phyloP scores from a whole-genome alignment of 2,329 filamentous ascomycete genomes.

The Aspergillus luchuensis region DNA sequence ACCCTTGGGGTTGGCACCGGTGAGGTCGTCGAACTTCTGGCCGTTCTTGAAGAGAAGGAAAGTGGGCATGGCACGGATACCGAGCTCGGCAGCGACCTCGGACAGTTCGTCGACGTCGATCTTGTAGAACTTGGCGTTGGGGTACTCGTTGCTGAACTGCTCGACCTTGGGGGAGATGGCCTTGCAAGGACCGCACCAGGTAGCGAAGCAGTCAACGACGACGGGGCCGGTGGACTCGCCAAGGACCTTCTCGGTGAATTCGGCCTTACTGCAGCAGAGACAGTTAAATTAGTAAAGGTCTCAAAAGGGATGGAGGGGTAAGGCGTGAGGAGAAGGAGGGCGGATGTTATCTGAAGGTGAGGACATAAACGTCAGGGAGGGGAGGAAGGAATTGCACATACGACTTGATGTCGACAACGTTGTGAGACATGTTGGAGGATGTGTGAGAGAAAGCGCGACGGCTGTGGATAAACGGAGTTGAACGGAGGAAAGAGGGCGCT shows the following conservation, averaged over 20 bases:
- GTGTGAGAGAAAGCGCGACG: slow-evolving; percentile 34
- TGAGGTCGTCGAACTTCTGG: slow-evolving; percentile 69
- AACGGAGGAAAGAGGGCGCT: slow-evolving; percentile 14
- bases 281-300: background rate
- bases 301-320: too few relatives aligned
- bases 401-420: slow-evolving; percentile 29
- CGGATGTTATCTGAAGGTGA: background rate
- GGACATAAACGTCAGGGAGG: too few relatives aligned
- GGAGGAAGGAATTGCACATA: slow-evolving; percentile 20
- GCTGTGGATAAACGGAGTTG: slow-evolving; percentile 10
- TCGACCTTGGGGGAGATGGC: slow-evolving; percentile 76
- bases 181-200: slow-evolving; percentile 96
- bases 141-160: slow-evolving; percentile 60
- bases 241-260: slow-evolving; percentile 57
- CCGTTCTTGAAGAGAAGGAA: slow-evolving; percentile 84
- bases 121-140: slow-evolving; percentile 75
- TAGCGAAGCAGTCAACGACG: slow-evolving; percentile 83
- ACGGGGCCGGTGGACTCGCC: slow-evolving; percentile 58
- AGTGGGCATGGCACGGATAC: slow-evolving; percentile 88
- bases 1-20: slow-evolving; percentile 77
- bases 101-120: slow-evolving; percentile 84
- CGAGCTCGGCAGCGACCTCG: slow-evolving; percentile 73
- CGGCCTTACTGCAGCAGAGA: slow-evolving; percentile 53
- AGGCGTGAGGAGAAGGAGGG: background rate
- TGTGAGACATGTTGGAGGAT: slow-evolving; percentile 31